These are phyloP conservation scores for Otatea glauca DNA, from an alignment of 176 grass and related monocot species.

Conservation along the genomic window DNA sequence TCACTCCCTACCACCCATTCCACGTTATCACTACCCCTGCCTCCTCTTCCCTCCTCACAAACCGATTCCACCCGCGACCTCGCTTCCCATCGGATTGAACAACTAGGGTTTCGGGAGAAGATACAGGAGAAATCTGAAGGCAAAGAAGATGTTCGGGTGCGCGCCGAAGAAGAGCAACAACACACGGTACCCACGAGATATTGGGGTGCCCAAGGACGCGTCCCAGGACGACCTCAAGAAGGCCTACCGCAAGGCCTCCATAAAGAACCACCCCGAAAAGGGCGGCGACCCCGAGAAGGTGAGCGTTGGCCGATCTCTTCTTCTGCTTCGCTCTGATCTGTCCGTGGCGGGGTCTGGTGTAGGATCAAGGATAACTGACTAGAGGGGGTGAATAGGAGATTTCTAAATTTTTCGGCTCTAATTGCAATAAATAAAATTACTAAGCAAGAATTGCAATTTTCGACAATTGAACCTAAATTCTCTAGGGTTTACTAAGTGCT, in stretches of 20 bases:
- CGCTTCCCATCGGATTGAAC: constrained; percentile 31
- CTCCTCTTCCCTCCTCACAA: constrained; percentile 8
- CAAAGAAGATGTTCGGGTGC: constrained; percentile 72
- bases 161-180: constrained; percentile 89
- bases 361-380: no score
- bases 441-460: no score
- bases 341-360: not conserved
- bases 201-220: constrained; percentile 76
- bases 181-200: constrained; percentile 85
- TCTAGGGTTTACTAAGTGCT: no score
- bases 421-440: no score
- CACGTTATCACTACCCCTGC: constrained; percentile 30
- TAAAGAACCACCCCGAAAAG: constrained; percentile 98
- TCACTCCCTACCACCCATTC: constrained; percentile 48
- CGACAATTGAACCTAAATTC: no score
- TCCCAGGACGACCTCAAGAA: constrained; percentile 83
- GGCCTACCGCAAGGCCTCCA: constrained; percentile 92
- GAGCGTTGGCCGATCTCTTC: not conserved
- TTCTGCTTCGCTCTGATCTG: not conserved
- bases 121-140: not conserved
- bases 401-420: no score
- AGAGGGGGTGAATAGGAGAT: no score
- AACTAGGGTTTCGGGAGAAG: constrained; percentile 40
- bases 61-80: not conserved
- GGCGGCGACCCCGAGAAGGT: constrained; percentile 94